Conservation (phyloP, 1,284 basidiomycete genomes). For the Trichosporon asahii region DNA sequence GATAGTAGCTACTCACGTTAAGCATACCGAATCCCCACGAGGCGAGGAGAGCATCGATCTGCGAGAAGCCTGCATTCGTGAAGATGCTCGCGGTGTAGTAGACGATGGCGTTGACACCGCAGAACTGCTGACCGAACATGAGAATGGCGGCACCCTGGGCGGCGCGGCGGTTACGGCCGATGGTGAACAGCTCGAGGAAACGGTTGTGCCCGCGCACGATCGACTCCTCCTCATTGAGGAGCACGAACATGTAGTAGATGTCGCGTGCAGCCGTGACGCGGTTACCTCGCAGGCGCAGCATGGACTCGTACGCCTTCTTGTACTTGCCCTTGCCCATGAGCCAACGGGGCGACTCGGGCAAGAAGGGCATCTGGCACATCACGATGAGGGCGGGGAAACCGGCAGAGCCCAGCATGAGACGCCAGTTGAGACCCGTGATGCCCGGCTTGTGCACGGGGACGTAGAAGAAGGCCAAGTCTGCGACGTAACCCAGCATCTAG, state of each 20-base stretch:
- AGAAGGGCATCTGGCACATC: constrained; percentile 48
- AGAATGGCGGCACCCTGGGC: constrained; percentile 57
- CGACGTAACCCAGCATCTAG: constrained; percentile 37
- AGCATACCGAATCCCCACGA: constrained; percentile 62
- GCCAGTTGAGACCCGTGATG: constrained; percentile 43
- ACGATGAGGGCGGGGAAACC: constrained; percentile 51
- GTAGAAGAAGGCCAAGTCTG: constrained; percentile 32
- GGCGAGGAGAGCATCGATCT: constrained; percentile 55
- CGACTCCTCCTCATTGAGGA: constrained; percentile 18
- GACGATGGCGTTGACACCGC: constrained; percentile 37
- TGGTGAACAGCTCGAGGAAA: constrained; percentile 22
- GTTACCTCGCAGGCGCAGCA: constrained; percentile 63
- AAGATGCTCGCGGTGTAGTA: constrained; percentile 62
- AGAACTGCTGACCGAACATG: constrained; percentile 60
- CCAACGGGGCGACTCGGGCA: constrained; percentile 67
- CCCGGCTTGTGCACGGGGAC: constrained; percentile 23
- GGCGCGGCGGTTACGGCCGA: constrained; percentile 66
- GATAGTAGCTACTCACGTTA: constrained; percentile 27
- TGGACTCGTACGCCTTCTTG: constrained; percentile 62
- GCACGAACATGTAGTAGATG: constrained; percentile 53
- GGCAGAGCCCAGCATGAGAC: constrained; percentile 52
- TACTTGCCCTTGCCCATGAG: constrained; percentile 66
- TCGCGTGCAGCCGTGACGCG: constrained; percentile 70
- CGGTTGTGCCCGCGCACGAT: constrained; percentile 17
- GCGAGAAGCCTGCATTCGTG: constrained; percentile 53